phyloP scores from a whole-genome alignment of 345 rosid genomes.

The Isatis tinctoria region DNA sequence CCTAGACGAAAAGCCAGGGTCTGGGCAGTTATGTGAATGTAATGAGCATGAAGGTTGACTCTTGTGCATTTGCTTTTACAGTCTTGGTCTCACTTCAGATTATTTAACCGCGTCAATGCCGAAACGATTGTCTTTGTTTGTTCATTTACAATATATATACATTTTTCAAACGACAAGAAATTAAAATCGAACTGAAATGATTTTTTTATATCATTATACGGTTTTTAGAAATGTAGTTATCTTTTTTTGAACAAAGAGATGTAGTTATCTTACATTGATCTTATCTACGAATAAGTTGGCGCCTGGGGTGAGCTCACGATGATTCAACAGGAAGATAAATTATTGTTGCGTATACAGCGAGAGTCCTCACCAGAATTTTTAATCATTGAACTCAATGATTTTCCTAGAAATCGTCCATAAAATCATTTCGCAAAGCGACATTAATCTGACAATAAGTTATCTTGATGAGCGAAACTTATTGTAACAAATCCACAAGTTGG shows the following conservation, averaged over 20 bases:
- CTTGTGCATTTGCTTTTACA: slow-evolving; percentile 7
- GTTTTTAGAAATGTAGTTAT: neutral
- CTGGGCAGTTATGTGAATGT: slow-evolving; percentile 1
- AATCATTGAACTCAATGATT: slow-evolving; percentile 24
- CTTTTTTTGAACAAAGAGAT: too few relatives aligned
- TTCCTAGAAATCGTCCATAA: slow-evolving; percentile 13
- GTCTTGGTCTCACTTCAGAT: slow-evolving; percentile 4
- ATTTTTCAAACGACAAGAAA: too few relatives aligned
- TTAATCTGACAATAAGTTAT: neutral
- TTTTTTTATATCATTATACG: too few relatives aligned
- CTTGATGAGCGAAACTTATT: neutral
- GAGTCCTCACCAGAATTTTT: neutral
- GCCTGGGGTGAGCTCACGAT: neutral
- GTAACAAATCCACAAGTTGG: slow-evolving; percentile 3
- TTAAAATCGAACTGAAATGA: too few relatives aligned
- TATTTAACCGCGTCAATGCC: slow-evolving; percentile 13
- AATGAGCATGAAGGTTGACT: slow-evolving; percentile 20
- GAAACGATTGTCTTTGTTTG: neutral
- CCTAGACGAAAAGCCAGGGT: slow-evolving; percentile 6
- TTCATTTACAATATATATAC: too few relatives aligned
- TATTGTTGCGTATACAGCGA: slow-evolving; percentile 4
- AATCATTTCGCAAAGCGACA: slow-evolving; percentile 4
- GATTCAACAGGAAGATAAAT: neutral
- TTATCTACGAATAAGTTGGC: neutral
- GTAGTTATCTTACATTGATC: neutral